Conservation (phyloP, 2,329 filamentous ascomycete genomes). For the Apiospora marii region DNA sequence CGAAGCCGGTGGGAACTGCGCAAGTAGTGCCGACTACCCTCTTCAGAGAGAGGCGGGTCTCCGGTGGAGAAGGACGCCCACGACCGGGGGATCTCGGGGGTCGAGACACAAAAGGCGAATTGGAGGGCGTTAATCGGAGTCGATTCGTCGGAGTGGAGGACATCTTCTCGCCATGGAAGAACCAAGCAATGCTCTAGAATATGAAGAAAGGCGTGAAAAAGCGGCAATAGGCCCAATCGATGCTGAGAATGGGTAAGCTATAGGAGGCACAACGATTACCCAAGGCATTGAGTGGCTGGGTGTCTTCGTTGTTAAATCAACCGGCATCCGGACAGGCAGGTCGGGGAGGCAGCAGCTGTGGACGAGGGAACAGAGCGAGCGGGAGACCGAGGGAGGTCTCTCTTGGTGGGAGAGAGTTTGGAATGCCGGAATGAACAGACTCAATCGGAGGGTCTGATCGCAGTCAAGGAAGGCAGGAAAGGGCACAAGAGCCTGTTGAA, state of each 20-base stretch:
- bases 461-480: constrained; percentile 7
- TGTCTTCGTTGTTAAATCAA: constrained; percentile 17
- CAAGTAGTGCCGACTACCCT: constrained; percentile 93
- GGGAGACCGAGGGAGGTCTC: background rate
- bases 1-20: constrained; percentile 83
- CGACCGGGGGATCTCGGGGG: constrained; percentile 70
- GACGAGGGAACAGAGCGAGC: background rate
- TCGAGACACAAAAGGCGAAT: constrained; percentile 73
- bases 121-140: constrained; percentile 77
- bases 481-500: background rate
- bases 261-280: background rate
- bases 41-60: constrained; percentile 74
- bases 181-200: constrained; percentile 14
- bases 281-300: constrained; percentile 19
- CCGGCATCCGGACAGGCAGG: constrained; percentile 14
- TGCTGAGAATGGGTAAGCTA: constrained; percentile 20
- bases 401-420: background rate
- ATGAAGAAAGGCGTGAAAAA: constrained; percentile 7
- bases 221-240: background rate
- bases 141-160: constrained; percentile 66
- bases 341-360: background rate
- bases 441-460: constrained; percentile 14
- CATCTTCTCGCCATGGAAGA: constrained; percentile 64
- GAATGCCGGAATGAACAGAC: constrained; percentile 18
- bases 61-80: constrained; percentile 53